Evolutionary conservation across 371 early-diverging fungal species (phyloP).

Genomic region (Haplosporangium sp.): DNA sequence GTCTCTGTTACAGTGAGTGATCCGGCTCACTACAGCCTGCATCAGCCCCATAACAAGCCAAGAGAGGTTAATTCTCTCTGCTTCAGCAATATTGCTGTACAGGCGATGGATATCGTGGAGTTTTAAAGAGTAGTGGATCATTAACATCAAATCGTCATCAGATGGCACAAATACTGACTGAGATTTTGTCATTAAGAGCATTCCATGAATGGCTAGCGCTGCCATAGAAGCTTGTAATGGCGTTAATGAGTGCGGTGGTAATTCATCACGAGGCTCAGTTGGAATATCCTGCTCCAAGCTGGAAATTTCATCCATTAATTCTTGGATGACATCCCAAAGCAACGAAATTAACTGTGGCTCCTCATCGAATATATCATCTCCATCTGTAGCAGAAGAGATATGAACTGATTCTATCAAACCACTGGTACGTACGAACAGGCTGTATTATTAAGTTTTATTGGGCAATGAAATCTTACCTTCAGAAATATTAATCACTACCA

Average conservation of each 20-base stretch:
- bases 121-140: background rate
- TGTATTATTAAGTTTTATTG: too few relatives aligned
- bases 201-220: background rate
- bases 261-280: too few relatives aligned
- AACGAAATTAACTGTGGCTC: background rate
- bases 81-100: background rate
- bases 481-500: background rate
- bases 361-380: background rate
- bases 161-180: background rate
- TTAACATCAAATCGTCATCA: background rate
- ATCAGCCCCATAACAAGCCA: background rate
- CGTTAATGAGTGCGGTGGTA: background rate
- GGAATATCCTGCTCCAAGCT: background rate
- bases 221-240: background rate
- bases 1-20: background rate
- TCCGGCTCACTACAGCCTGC: background rate
- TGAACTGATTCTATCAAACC: too few relatives aligned
- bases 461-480: background rate
- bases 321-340: constrained; percentile 1
- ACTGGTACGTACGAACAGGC: too few relatives aligned
- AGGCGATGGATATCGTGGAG: background rate
- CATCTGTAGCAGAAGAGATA: background rate
- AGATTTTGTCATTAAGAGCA: background rate
- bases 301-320: background rate
- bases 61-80: background rate